Base-by-base conservation (phyloP, 1,139 yeast genomes). In the Saccharomycopsis hybrid region DNA sequence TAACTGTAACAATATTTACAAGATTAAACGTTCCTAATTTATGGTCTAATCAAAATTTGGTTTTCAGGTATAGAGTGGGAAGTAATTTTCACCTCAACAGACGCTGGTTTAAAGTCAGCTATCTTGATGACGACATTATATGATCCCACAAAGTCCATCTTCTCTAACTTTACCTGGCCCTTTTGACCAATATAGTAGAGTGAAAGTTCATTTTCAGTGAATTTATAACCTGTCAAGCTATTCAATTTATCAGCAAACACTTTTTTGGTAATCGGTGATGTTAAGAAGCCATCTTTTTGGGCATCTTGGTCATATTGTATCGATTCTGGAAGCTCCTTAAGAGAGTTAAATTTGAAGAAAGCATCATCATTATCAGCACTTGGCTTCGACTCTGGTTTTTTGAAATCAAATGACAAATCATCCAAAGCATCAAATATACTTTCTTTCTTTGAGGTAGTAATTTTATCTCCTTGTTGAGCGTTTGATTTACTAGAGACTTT, bases 141-240 rank as follows among this genome's bases (percentile, higher is more conserved):
- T 9, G 27, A 25, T 1, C 50, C 53, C 8, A 42, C 51, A 31
- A 36, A 41, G 24, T 45, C 51, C 9, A 49, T 37, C 11, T 35
- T 30, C n/a, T 31, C 40, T 9, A 45, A 29, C 30, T 25, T 9
- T 11, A 5, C 25, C 9, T 35, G 27, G 2, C 13, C 30, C n/a
- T 32, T 40, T 5, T 30, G 33, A 5, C 36, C 25, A 25, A 27
- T n/a, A 36, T 43, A 40, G n/a, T 32, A 40, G 27, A 43, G 39
- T 13, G 39, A 27, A 30, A 48, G 30, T 33, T 43, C 44, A 9
- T 32, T n/a, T 8, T 37, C 43, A 4, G 30, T 36, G 24, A 46
- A 46, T 4, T 30, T 27, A 32, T 41, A 48, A 7, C 48, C 54
- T 3, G 52, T 48, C 18, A 32, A 36, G 4, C n/a, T 25, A 11